Conservation (phyloP, 2,329 filamentous ascomycete species). For the Alternaria viburni region DNA sequence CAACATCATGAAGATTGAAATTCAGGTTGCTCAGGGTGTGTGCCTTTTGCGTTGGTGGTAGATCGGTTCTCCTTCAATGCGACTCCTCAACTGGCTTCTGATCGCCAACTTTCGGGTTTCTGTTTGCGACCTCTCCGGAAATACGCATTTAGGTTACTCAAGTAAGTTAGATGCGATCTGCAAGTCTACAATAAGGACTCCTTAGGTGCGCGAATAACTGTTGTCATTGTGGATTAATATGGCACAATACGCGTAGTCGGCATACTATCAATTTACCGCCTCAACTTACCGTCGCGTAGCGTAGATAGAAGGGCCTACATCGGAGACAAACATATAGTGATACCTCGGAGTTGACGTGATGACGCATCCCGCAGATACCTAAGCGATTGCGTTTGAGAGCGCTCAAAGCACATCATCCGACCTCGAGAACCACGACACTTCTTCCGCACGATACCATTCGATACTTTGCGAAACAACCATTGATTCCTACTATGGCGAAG, state of each 20-base stretch:
- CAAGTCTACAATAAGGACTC: neutral
- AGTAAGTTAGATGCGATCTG: neutral
- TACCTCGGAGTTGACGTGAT: neutral
- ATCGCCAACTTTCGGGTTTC: neutral
- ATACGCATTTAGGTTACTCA: neutral
- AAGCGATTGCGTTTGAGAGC: slow-evolving; percentile 38
- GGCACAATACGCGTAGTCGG: slow-evolving; percentile 17
- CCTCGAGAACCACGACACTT: slow-evolving; percentile 10
- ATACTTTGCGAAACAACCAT: slow-evolving; percentile 3
- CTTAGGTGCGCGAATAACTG: slow-evolving; percentile 13
- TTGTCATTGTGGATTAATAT: slow-evolving; percentile 33
- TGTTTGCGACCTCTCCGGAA: neutral
- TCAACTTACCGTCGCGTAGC: neutral
- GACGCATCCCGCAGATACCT: slow-evolving; percentile 6
- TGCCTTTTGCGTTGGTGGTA: neutral
- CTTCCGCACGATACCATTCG: slow-evolving; percentile 25
- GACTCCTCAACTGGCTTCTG: neutral
- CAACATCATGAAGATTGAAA: neutral
- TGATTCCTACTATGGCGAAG: slow-evolving; percentile 11
- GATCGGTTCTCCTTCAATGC: neutral
- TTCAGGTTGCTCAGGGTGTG: neutral
- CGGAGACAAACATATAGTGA: slow-evolving; percentile 11
- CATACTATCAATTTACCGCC: neutral
- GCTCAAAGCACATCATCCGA: slow-evolving; percentile 37
- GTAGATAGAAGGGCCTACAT: slow-evolving; percentile 10